These are phyloP conservation scores for Claviceps sp. DNA, from an alignment of 2,329 filamentous ascomycete species.

Conservation along the genomic window DNA sequence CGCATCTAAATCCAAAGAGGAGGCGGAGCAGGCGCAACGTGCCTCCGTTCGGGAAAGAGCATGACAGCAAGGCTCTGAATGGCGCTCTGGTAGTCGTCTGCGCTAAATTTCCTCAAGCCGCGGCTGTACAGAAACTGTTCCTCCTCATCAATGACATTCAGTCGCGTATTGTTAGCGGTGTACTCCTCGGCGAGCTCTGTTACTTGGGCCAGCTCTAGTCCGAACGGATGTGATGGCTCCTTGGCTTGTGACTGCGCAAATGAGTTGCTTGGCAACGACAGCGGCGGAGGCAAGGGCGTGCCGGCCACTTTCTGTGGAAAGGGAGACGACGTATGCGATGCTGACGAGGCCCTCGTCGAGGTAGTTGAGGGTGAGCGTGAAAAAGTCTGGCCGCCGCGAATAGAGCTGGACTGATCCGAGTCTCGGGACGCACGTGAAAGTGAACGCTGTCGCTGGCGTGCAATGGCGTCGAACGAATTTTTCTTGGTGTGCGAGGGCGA, in stretches of 20 bases:
- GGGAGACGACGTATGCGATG: conserved; percentile 24
- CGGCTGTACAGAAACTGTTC: conserved; percentile 53
- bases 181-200: conserved; percentile 90
- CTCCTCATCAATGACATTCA: conserved; percentile 51
- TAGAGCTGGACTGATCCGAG: conserved; percentile 38
- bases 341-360: conserved; percentile 37
- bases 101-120: conserved; percentile 60
- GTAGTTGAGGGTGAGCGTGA: conserved; percentile 41
- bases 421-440: conserved; percentile 44
- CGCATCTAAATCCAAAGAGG: conserved; percentile 35
- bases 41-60: conserved; percentile 36
- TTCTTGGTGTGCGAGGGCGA: conserved; percentile 83
- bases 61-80: conserved; percentile 55
- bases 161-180: conserved; percentile 43
- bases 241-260: conserved; percentile 21
- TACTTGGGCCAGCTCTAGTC: conserved; percentile 79
- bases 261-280: conserved; percentile 15
- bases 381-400: conserved; percentile 42
- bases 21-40: conserved; percentile 20
- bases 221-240: conserved; percentile 57
- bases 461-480: conserved; percentile 59
- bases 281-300: conserved; percentile 17
- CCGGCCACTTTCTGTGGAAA: conserved; percentile 17
- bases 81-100: conserved; percentile 73
- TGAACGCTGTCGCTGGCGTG: conserved; percentile 48